A percentile compares a stretch with the other conserved stretches of the same genome.
phyloP scores from a whole-genome alignment of 371 early-diverging fungal genomes.

The Mucor circinelloides region DNA sequence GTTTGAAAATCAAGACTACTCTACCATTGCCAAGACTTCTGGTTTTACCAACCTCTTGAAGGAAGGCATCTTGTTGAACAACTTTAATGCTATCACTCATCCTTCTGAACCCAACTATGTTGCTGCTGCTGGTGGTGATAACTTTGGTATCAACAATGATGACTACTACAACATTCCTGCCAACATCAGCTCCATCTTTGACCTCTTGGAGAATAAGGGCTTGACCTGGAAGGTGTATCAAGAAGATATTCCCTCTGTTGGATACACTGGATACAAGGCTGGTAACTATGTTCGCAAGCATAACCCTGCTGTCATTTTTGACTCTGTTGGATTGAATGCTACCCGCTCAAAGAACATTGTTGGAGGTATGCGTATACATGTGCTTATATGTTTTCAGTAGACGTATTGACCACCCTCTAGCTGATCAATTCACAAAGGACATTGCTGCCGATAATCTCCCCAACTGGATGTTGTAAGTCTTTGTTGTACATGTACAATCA shows the following conservation, averaged over 20 bases:
- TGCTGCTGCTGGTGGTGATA: conserved; percentile 33
- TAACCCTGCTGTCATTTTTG: conserved; percentile 58
- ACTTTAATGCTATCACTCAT: conserved; percentile 51
- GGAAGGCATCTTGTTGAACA: conserved; percentile 48
- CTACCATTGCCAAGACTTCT: conserved; percentile 15
- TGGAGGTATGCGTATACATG: conserved; percentile 11
- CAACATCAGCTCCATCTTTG: conserved; percentile 45
- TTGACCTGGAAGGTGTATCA: conserved; percentile 65
- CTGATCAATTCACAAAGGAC: conserved; percentile 23
- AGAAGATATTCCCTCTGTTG: conserved; percentile 53
- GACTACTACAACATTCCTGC: conserved; percentile 29
- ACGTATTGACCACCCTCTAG: background rate
- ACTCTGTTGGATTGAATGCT: conserved; percentile 37
- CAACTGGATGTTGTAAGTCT: conserved; percentile 37
- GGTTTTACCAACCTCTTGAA: conserved; percentile 17
- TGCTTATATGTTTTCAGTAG: background rate
- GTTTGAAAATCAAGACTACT: conserved; percentile 42
- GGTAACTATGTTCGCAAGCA: conserved; percentile 48
- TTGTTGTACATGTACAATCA: background rate
- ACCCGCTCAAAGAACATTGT: conserved; percentile 49
- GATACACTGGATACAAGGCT: conserved; percentile 35
- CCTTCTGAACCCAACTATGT: conserved; percentile 58
- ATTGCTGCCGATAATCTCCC: conserved; percentile 27
- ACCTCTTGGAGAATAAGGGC: conserved; percentile 59
- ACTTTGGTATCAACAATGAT: conserved; percentile 29